These are phyloP conservation scores for Hymenoscyphus fructigenus DNA, from an alignment of 2,329 filamentous ascomycete genomes.

Conservation along the genomic window DNA sequence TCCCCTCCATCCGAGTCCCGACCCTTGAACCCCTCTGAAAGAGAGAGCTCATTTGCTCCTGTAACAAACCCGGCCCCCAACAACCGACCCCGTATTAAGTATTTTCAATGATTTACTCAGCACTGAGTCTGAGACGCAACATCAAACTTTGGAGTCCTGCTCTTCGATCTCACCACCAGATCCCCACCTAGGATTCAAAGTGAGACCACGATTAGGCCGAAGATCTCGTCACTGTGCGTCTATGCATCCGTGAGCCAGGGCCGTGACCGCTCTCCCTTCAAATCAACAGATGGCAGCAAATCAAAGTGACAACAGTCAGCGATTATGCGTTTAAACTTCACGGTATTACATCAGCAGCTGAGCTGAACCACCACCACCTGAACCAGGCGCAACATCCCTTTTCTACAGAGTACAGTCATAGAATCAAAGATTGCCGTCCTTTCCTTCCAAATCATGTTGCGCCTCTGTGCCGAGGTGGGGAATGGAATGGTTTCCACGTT, in stretches of 20 bases:
- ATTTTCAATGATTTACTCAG: neutral
- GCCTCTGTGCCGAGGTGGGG: neutral
- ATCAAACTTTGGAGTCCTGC: neutral
- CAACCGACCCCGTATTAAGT: too few species aligned
- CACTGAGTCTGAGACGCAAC: neutral
- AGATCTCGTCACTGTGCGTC: conserved; percentile 13
- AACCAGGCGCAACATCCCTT: neutral
- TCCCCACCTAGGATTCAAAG: conserved; percentile 21
- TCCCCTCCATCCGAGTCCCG: conserved; percentile 1
- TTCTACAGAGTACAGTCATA: neutral
- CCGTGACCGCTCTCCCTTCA: conserved; percentile 1
- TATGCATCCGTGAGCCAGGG: neutral
- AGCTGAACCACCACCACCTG: conserved; percentile 4
- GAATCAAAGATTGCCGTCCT: neutral
- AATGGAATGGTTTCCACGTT: neutral
- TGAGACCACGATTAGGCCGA: conserved; percentile 24
- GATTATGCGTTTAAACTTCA: neutral
- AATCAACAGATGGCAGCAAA: conserved; percentile 3
- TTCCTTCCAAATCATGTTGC: neutral
- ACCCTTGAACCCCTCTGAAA: neutral
- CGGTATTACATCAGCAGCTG: conserved; percentile 8
- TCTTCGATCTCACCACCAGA: conserved; percentile 1
- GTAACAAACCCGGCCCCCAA: too few species aligned
- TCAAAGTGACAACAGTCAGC: conserved; percentile 6
- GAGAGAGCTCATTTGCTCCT: neutral